Evolutionary conservation across 192 early-diverging fungal species (phyloP), one percentile per base, ranked within the genome.

Genomic region (Podila epigama): DNA sequence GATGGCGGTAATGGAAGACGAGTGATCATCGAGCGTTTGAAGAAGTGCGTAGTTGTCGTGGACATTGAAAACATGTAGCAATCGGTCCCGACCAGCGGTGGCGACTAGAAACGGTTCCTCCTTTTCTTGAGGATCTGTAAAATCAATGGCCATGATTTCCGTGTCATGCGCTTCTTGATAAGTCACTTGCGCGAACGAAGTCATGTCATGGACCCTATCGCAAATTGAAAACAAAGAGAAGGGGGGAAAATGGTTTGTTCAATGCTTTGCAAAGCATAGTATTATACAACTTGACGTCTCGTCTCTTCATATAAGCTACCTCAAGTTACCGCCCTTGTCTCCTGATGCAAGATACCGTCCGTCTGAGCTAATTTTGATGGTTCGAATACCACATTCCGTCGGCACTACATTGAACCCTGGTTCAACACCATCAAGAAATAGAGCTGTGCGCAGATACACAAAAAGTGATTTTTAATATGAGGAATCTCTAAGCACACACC

Each of bases 1-100:
- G 39, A 95, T 86, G 25, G 85, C 79, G 7, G 91, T 94, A 4
- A 95, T 89, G 1, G 94, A 92, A 1, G 92, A 92, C 44, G 94
- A 92, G 58, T 95, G 94, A 58, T 95, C 94, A 37, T 94, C 94
- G 34, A 95, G 69, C 31, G 92, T 94, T 53, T 93, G 90, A 9
- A 92, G 77, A 13, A 94, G 65, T 13, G 87, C 80, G 51, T 89
- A 92, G 34, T 84, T 64, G 20, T 66, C 69, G 10, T 53, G 50
- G 18, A 89, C 79, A 75, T 93, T 88, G 81, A 94, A 95, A 9
- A 95, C 72, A 59, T 95, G 92, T 12, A 95, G 60, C 8, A 92
- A 62, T 66, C 94, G 81, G 71, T 95, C 94, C 28, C 94, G 83
- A 66, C 89, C 88, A 22, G 87, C 89, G 9, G 92, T 93, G 7